Base-by-base conservation (phyloP, 768 basidiomycete species). In the Leccinum subtestaceum region DNA sequence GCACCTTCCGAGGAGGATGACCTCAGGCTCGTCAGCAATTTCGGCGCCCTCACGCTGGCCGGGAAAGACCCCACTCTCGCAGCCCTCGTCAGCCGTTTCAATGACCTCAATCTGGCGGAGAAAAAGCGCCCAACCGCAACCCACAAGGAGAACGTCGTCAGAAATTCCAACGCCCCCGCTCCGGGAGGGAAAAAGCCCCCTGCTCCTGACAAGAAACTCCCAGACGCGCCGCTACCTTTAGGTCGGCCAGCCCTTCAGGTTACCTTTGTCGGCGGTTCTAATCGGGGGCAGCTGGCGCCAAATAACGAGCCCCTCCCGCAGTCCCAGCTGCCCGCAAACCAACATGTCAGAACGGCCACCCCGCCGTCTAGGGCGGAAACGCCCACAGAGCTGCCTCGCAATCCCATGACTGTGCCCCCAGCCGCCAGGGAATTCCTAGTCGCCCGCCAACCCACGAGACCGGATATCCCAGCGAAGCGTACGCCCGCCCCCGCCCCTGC, bases 231-330 rank as follows among this genome's bases (percentile, higher is more conserved):
- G 27, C 5, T 2, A 8, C 38, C 21, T 7, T 9, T 11, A 25
- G 0, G 2, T n/a, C 43, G 19, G 8, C 50, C 29, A 31, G 8
- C 19, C 13, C 25, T 12, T 25, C 40, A 52, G 21, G 40, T 1
- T 48, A 60, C 61, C 29, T 85, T 86, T 63, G 68, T 84, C 32
- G 84, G 82, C 17, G 83, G 84, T 31, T 86, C 86, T 64, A 59
- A 19, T 47, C 73, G 63, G 2, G 62, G 53, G 53, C n/a, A 32
- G 46, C 36, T 64, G 7, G 52, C 59, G 4, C 23, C 53, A 53
- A 66, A 62, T 13, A 17, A 32, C 8, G 48, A 38, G 3, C 63
- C 58, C 52, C 19, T 12, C 11, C 3, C 59, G 64, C 45, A 55
- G 34, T 27, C 53, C 36, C 19, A 57, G 55, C 38, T 60, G 53